Conservation (phyloP, 192 early-diverging fungal species). For the Phycomyces nitens region DNA sequence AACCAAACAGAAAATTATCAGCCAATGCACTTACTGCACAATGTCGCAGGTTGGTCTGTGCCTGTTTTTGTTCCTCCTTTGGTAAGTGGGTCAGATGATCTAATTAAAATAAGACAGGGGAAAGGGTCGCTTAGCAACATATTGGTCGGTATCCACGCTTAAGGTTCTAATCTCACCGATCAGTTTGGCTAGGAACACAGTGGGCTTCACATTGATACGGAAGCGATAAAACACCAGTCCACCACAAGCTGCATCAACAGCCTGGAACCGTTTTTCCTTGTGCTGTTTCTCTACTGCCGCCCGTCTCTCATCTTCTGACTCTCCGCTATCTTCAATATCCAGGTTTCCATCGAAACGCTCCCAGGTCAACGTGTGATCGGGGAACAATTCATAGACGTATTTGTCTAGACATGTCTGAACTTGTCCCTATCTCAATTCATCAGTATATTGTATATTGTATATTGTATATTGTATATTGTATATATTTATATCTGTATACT, state of each 20-base stretch:
- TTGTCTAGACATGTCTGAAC: slow-evolving; percentile 21
- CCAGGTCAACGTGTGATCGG: slow-evolving; percentile 25
- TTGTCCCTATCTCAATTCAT: slow-evolving; percentile 19
- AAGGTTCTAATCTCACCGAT: slow-evolving; percentile 31
- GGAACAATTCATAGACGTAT: slow-evolving; percentile 26
- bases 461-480: not conserved
- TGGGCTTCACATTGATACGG: slow-evolving; percentile 39
- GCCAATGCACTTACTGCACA: slow-evolving; percentile 18
- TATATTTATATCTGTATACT: too few species aligned
- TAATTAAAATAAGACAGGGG: not conserved
- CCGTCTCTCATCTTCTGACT: not conserved
- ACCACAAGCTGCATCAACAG: slow-evolving; percentile 46
- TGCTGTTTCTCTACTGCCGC: not conserved
- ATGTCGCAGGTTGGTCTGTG: slow-evolving; percentile 12
- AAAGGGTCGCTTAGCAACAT: not conserved
- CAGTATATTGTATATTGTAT: not conserved
- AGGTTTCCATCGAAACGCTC: slow-evolving; percentile 24
- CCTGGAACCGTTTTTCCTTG: slow-evolving; percentile 39
- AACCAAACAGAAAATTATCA: too few species aligned
- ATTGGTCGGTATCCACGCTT: not conserved
- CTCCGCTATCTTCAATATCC: slow-evolving; percentile 23
- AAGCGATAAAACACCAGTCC: slow-evolving; percentile 47
- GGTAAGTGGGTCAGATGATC: slow-evolving; percentile 21
- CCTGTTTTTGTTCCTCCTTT: slow-evolving; percentile 11
- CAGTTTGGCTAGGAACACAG: slow-evolving; percentile 35